phyloP scores from a whole-genome alignment of 257 asterid species.

The Solanum ossicruentum region DNA sequence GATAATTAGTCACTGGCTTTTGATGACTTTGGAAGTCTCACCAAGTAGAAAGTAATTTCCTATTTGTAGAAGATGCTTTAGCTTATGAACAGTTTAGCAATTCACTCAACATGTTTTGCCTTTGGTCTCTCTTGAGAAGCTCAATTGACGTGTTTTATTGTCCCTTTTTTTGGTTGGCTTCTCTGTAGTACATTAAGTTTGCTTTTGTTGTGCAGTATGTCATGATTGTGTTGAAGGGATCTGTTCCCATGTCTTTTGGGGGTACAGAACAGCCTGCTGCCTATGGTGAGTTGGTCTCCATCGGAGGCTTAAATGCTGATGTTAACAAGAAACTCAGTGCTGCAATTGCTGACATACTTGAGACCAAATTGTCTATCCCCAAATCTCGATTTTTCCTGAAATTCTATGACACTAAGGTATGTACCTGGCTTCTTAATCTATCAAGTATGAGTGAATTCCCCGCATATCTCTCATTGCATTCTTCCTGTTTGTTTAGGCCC shows the following conservation, averaged over 20 bases:
- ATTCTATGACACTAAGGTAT: constrained; percentile 81
- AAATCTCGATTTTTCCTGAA: constrained; percentile 84
- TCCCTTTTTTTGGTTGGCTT: background rate
- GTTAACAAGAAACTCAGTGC: constrained; percentile 85
- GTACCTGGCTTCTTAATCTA: constrained; percentile 1
- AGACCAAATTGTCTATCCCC: constrained; percentile 65
- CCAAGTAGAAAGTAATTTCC: background rate
- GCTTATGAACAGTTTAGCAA: background rate
- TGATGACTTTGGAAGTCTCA: background rate
- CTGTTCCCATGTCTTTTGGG: constrained; percentile 83
- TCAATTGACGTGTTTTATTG: background rate
- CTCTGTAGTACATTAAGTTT: background rate
- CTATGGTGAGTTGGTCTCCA: constrained; percentile 75
- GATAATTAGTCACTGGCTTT: background rate
- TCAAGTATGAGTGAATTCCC: constrained; percentile 1
- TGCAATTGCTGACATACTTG: constrained; percentile 67
- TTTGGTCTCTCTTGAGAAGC: background rate
- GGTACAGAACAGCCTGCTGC: constrained; percentile 94
- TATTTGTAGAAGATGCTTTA: background rate
- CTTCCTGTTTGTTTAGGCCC: constrained; percentile 71
- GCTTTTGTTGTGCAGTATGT: constrained; percentile 54
- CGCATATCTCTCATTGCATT: constrained; percentile 48
- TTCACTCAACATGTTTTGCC: background rate
- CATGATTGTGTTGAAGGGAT: constrained; percentile 90
- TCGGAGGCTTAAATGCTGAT: constrained; percentile 74